Conservation (phyloP, 371 early-diverging fungal genomes). For the Apophysomyces trapeziformis region DNA sequence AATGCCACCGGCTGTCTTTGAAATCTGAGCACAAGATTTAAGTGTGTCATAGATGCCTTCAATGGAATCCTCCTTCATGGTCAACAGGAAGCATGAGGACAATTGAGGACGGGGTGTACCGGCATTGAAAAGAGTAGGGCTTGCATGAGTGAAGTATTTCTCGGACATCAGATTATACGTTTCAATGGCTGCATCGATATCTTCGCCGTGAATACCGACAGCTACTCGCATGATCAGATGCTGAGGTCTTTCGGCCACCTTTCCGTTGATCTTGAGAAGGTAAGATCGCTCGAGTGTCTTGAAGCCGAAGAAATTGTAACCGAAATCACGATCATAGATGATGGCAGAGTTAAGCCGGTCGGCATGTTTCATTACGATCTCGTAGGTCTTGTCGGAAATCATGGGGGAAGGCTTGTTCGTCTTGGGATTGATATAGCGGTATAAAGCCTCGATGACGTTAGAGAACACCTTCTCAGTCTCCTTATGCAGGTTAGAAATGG, state of each 20-base stretch:
- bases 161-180: slow-evolving; percentile 92
- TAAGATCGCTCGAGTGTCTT: slow-evolving; percentile 95
- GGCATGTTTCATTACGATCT: slow-evolving; percentile 66
- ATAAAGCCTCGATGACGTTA: slow-evolving; percentile 62
- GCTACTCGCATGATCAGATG: slow-evolving; percentile 97
- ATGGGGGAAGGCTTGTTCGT: slow-evolving; percentile 75
- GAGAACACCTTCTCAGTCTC: slow-evolving; percentile 86
- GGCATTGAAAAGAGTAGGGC: slow-evolving; percentile 96
- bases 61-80: slow-evolving; percentile 92
- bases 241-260: slow-evolving; percentile 92
- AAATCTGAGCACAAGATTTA: slow-evolving; percentile 91
- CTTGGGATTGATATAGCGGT: slow-evolving; percentile 81
- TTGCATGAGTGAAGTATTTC: slow-evolving; percentile 94
- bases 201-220: slow-evolving; percentile 90
- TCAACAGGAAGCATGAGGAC: slow-evolving; percentile 91
- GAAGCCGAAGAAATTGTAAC: slow-evolving; percentile 96
- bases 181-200: slow-evolving; percentile 88
- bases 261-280: slow-evolving; percentile 80
- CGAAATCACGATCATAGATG: slow-evolving; percentile 92
- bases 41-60: slow-evolving; percentile 96
- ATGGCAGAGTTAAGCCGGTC: slow-evolving; percentile 87
- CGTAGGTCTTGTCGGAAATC: slow-evolving; percentile 73
- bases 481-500: slow-evolving; percentile 90
- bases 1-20: slow-evolving; percentile 95
- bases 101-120: slow-evolving; percentile 93